Percentiles rank a stretch among this genome's conserved stretches.
Conservation (phyloP, 2,329 filamentous ascomycete species). For the Bimuria novae-zelandiae region DNA sequence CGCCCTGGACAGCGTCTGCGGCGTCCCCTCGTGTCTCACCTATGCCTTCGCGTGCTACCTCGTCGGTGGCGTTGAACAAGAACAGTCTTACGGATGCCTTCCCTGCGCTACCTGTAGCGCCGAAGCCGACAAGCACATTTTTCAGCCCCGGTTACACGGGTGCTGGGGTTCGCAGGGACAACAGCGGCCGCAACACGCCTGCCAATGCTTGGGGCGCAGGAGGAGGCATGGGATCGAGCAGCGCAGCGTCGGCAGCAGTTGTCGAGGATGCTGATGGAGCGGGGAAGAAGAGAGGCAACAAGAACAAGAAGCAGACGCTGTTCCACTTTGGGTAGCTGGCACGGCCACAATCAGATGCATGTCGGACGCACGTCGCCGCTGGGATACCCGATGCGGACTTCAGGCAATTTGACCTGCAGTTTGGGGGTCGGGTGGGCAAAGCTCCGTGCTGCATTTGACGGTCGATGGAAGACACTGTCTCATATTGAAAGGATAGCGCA, state of each 20-base stretch:
- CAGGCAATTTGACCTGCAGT: slow-evolving; percentile 10
- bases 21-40: slow-evolving; percentile 43
- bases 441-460: background rate
- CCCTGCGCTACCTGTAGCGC: slow-evolving; percentile 78
- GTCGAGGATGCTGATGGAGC: slow-evolving; percentile 28
- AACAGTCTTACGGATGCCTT: slow-evolving; percentile 64
- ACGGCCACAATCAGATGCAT: slow-evolving; percentile 9
- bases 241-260: slow-evolving; percentile 20
- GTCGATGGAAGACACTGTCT: background rate
- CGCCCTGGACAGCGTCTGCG: slow-evolving; percentile 43
- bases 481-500: background rate
- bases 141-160: slow-evolving; percentile 57
- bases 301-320: slow-evolving; percentile 57
- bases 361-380: slow-evolving; percentile 1
- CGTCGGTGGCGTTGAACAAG: slow-evolving; percentile 36
- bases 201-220: slow-evolving; percentile 49
- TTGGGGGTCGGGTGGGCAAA: background rate
- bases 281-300: slow-evolving; percentile 54
- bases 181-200: slow-evolving; percentile 45
- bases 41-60: slow-evolving; percentile 39
- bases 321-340: slow-evolving; percentile 53
- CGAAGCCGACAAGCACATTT: slow-evolving; percentile 66
- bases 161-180: slow-evolving; percentile 49
- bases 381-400: slow-evolving; percentile 10
- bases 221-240: slow-evolving; percentile 30